phyloP scores from a whole-genome alignment of 1,139 yeast genomes.

The Debaryomyces sp. region DNA sequence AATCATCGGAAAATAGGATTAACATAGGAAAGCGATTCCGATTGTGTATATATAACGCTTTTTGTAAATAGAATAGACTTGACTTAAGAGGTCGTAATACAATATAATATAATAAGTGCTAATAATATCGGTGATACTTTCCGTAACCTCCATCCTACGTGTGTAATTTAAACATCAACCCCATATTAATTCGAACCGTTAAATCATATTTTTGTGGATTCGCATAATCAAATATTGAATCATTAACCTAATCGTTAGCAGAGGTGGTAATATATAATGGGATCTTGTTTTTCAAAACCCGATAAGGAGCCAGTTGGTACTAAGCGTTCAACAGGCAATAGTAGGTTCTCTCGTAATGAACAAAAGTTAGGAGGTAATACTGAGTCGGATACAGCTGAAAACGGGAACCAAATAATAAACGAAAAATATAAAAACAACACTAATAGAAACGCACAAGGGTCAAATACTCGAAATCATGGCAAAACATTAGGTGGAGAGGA shows the following conservation, averaged over 20 bases:
- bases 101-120: background rate
- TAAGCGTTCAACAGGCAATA: constrained; percentile 4
- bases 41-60: constrained; percentile 3
- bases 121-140: background rate
- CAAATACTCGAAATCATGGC: constrained; percentile 2
- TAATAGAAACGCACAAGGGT: background rate
- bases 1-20: constrained; percentile 11
- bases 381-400: background rate
- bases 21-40: background rate
- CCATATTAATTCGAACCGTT: background rate
- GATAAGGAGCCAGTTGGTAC: constrained; percentile 7
- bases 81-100: background rate
- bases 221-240: background rate
- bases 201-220: constrained; percentile 1
- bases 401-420: background rate
- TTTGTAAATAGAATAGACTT: constrained; percentile 6
- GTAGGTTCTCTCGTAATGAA: constrained; percentile 6
- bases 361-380: constrained; percentile 6
- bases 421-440: background rate
- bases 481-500: constrained; percentile 8
- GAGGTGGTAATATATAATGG: constrained; percentile 15
- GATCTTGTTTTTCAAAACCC: constrained; percentile 22
- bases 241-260: background rate
- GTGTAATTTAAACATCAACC: background rate
- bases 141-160: background rate